phyloP scores from a whole-genome alignment of 2,329 filamentous ascomycete genomes.

The Parastagonospora avenae region DNA sequence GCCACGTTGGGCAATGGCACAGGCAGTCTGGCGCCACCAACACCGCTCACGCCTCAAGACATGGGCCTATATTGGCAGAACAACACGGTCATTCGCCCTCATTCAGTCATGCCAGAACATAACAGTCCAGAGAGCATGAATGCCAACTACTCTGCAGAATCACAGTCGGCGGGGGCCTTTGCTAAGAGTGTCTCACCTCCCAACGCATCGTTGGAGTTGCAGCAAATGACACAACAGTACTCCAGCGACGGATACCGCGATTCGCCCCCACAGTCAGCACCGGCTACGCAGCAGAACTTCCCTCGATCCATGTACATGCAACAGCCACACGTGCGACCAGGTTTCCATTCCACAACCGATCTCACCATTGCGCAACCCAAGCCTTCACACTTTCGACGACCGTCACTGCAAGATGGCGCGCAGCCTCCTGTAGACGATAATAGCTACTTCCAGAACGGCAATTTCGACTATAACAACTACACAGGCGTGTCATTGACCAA shows the following conservation, averaged over 20 bases:
- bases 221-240: slow-evolving; percentile 37
- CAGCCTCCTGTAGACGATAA: slow-evolving; percentile 29
- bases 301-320: slow-evolving; percentile 45
- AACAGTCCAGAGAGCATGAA: slow-evolving; percentile 48
- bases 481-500: slow-evolving; percentile 34
- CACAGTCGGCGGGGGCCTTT: slow-evolving; percentile 34
- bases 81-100: slow-evolving; percentile 35
- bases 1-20: slow-evolving; percentile 39
- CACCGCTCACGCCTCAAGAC: slow-evolving; percentile 52
- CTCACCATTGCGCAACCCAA: slow-evolving; percentile 43
- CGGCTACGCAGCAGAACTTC: slow-evolving; percentile 56
- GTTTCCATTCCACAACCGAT: slow-evolving; percentile 43
- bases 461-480: slow-evolving; percentile 37
- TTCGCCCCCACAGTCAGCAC: slow-evolving; percentile 57
- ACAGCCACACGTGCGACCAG: slow-evolving; percentile 37
- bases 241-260: slow-evolving; percentile 49
- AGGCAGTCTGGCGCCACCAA: slow-evolving; percentile 54
- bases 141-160: slow-evolving; percentile 45
- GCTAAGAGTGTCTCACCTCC: slow-evolving; percentile 52
- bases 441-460: slow-evolving; percentile 27
- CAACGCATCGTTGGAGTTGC: slow-evolving; percentile 48
- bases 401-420: slow-evolving; percentile 41
- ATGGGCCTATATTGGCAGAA: slow-evolving; percentile 51
- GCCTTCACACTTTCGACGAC: slow-evolving; percentile 43
- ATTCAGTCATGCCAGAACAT: slow-evolving; percentile 41